Evolutionary conservation across 768 basidiomycete species (phyloP), one percentile per base, ranked within the genome.

Genomic region (Clathrus columnatus): DNA sequence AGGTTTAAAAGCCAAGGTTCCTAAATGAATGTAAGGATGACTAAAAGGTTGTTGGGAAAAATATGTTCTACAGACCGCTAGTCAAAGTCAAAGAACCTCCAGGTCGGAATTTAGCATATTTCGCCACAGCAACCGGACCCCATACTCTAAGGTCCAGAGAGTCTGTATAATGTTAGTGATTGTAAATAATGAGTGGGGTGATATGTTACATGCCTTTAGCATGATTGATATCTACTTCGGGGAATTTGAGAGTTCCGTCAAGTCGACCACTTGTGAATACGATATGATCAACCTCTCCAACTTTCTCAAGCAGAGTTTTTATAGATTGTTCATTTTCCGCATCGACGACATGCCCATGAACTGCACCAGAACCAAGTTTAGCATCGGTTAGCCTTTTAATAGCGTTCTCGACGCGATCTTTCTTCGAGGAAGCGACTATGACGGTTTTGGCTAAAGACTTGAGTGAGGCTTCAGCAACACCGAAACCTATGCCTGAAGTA

Each of bases 51-150:
- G n/a, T n/a, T n/a, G n/a, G n/a, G n/a, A n/a, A n/a, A n/a, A n/a
- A n/a, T n/a, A n/a, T n/a, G n/a, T n/a, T 32, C 7, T 17, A 50
- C 56, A 2, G 16, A 60, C 59, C 59, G 50, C 30, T 28, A 21
- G 59, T 60, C 26, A 60, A 26, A 5, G 50, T 58, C 8, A 60
- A 24, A 8, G 59, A 60, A 17, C 59, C 59, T 6, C 59, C 57
- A 41, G 17, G 26, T 20, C 46, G 49, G 18, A 60, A 1, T 44
- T 60, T 57, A 4, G 59, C 59, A 24, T 17, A 26, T 43, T 60
- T 23, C 4, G 57, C 59, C 7, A 57, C 56, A 18, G 46, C 32
- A 17, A 50, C 51, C 8, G 56, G 50, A 8, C 59, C 59, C 59
- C 59, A 60, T 48, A 60, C 53, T 28, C 59, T 49, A 2, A 54